Percentiles rank a stretch among this genome's conserved stretches.
These are phyloP conservation scores for Rutstroemia sp. DNA, from an alignment of 2,329 filamentous ascomycete species.

Conservation along the genomic window DNA sequence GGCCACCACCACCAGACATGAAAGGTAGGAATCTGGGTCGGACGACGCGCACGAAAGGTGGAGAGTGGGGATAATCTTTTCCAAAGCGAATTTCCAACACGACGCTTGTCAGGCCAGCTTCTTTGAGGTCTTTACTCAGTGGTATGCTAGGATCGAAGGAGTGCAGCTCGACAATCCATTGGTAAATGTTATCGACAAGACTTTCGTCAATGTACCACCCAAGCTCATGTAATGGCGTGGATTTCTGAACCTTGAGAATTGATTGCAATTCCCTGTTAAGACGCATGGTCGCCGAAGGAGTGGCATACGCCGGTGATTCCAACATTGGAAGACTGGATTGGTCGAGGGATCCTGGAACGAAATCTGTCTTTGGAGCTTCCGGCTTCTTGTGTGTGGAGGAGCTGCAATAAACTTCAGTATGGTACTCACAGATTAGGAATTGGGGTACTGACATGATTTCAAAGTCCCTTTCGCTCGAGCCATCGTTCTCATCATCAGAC, in stretches of 20 bases:
- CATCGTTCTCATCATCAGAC: constrained; percentile 27
- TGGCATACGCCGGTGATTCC: constrained; percentile 58
- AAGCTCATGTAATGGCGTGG: constrained; percentile 53
- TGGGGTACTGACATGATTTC: constrained; percentile 13
- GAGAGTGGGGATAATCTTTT: constrained; percentile 64
- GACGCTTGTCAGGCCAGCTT: constrained; percentile 53
- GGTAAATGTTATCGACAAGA: constrained; percentile 56
- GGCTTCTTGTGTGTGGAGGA: background rate
- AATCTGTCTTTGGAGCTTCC: constrained; percentile 41
- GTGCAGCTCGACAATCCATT: constrained; percentile 88
- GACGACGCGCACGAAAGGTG: constrained; percentile 79
- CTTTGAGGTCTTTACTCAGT: constrained; percentile 67
- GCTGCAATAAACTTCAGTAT: background rate
- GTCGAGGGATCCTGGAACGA: constrained; percentile 60
- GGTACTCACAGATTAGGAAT: background rate
- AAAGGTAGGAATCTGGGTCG: constrained; percentile 73
- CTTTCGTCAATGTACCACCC: constrained; percentile 76
- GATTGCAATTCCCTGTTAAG: constrained; percentile 58
- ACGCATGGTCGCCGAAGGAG: constrained; percentile 48
- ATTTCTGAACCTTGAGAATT: constrained; percentile 56
- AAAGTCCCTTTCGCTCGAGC: constrained; percentile 10
- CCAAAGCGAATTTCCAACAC: constrained; percentile 80
- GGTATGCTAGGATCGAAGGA: constrained; percentile 65
- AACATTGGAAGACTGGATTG: constrained; percentile 55
- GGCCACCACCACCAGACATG: constrained; percentile 66